A percentile compares a stretch with the other conserved stretches of the same genome.
phyloP scores from a whole-genome alignment of 2,329 filamentous ascomycete genomes.

The Ophiostoma quercus region DNA sequence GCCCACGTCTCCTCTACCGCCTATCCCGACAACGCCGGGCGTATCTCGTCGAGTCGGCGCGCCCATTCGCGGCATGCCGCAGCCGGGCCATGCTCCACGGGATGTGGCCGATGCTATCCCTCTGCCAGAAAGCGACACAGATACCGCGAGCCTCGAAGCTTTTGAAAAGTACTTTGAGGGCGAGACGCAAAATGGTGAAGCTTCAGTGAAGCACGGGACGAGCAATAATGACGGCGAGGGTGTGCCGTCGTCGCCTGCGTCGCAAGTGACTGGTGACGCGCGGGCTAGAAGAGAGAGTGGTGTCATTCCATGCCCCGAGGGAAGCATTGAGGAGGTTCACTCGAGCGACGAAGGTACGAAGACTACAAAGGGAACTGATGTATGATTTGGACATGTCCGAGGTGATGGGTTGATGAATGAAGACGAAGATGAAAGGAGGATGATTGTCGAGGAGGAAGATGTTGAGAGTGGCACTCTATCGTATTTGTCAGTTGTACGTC shows the following conservation, averaged over 20 bases:
- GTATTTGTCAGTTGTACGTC: background rate
- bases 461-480: background rate
- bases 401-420: background rate
- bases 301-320: background rate
- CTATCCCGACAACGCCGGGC: slow-evolving; percentile 14
- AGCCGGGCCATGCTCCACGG: background rate
- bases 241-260: background rate
- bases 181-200: too few species aligned
- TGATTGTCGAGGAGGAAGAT: background rate
- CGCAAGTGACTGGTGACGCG: background rate
- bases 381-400: background rate
- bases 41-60: background rate
- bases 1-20: slow-evolving; percentile 23
- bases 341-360: background rate
- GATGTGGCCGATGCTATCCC: background rate
- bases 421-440: background rate
- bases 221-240: background rate
- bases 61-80: background rate
- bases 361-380: background rate
- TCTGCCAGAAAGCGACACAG: background rate
- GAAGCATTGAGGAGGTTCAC: background rate
- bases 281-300: background rate
- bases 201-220: too few species aligned
- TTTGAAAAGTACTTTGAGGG: background rate
- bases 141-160: background rate